Base-by-base conservation (phyloP, 805 yeast species). In the Ogataea sp. region DNA sequence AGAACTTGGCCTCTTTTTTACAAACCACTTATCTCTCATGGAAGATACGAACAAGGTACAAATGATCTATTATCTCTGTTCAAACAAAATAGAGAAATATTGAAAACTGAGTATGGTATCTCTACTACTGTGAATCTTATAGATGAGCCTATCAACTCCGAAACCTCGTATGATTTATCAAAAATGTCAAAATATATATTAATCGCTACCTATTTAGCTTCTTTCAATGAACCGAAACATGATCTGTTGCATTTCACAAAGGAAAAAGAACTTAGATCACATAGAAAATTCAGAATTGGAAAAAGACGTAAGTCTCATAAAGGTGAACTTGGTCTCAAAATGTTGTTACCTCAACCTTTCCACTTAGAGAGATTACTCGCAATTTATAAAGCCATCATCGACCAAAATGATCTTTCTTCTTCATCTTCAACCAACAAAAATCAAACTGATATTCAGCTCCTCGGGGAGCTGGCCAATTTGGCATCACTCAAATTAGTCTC, bases 121-220 rank as follows among this genome's bases (percentile, higher is more conserved):
- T 46, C 50, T 14, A 49, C 48, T 17, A 50, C 41, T 39, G 39
- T 47, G 32, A 55, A 42, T 5, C 20, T 39, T n/a, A 41, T 42
- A 15, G 43, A 37, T 27, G 35, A 38, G 18, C 27, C 32, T 17
- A 37, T 38, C 18, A 36, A 38, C 29, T 28, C 21, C 13, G 39
- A 9, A 16, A 18, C 15, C n/a, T 20, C 26, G 24, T 56, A 53
- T 2, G 46, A 52, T 39, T 60, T 84, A 32, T 77, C 89, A 0
- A 54, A 52, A 8, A 70, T 74, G 37, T 72, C 90, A 2, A 83
- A 84, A 52, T 85, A 73, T 52, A 59, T 89, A n/a, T 59, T 88
- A 14, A 71, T 87, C 25, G 86, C 96, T 1, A 80, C 95, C 1
- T 89, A 83, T 55, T 61, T 88, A 36, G 94, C 95, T 1, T 86